Conservation (phyloP, 768 basidiomycete species). For the Sarcodon aspratus region DNA sequence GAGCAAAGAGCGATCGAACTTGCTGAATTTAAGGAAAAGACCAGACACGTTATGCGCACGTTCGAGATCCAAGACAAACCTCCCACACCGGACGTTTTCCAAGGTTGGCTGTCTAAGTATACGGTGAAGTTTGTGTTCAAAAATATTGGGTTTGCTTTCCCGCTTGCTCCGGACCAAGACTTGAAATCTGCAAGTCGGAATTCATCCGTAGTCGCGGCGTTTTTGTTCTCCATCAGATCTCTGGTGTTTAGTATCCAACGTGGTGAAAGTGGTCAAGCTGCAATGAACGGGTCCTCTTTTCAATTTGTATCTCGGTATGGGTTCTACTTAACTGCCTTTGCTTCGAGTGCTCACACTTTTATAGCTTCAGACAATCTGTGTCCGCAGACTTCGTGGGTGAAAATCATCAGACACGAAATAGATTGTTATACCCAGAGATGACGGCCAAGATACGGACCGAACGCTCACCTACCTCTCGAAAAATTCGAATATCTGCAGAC, state of each 20-base stretch:
- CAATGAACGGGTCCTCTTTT: conserved; percentile 64
- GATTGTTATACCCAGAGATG: conserved; percentile 74
- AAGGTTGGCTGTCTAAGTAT: conserved; percentile 46
- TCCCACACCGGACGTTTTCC: conserved; percentile 15
- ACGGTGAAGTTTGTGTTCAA: conserved; percentile 42
- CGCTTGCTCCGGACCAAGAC: conserved; percentile 53
- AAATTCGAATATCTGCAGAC: conserved; percentile 50
- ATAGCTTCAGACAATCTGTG: conserved; percentile 69
- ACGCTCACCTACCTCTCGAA: conserved; percentile 32
- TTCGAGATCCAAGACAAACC: conserved; percentile 56
- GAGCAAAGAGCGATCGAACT: conserved; percentile 72
- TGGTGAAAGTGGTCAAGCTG: conserved; percentile 70
- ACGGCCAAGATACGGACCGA: conserved; percentile 57
- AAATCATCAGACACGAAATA: conserved; percentile 57
- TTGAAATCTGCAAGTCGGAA: conserved; percentile 37
- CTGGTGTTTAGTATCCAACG: conserved; percentile 63
- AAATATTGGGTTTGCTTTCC: conserved; percentile 86
- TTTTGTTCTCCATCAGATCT: conserved; percentile 74
- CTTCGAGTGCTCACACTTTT: neutral
- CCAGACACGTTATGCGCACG: conserved; percentile 57
- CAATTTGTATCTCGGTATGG: conserved; percentile 75
- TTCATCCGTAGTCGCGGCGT: conserved; percentile 51
- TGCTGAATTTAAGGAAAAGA: conserved; percentile 76
- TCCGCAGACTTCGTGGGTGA: conserved; percentile 61
- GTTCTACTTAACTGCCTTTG: neutral